Evolutionary conservation across 192 early-diverging fungal species (phyloP).

Genomic region (Piromyces finnis): DNA sequence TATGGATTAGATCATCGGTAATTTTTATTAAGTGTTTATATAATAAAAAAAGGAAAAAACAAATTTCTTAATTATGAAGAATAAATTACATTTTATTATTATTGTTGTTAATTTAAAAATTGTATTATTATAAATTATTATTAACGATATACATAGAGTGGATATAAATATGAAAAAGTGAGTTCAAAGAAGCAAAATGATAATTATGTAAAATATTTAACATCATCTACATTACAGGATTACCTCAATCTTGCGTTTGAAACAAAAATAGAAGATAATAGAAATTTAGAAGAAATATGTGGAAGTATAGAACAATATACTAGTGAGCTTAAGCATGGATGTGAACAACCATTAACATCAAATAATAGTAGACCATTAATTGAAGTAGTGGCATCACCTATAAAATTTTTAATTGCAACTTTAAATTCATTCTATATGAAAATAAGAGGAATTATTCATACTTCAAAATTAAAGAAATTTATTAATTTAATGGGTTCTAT

Average conservation of each 20-base stretch:
- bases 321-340: not conserved
- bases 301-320: not conserved
- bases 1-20: not conserved
- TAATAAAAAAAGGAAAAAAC: no score
- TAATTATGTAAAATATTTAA: not conserved
- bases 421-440: not conserved
- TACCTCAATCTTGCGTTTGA: not conserved
- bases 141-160: not conserved
- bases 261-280: not conserved
- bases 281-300: not conserved
- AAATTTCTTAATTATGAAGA: no score
- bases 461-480: not conserved
- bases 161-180: not conserved
- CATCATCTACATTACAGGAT: not conserved
- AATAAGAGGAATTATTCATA: not conserved
- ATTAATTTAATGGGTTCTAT: not conserved
- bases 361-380: not conserved
- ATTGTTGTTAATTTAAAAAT: no score
- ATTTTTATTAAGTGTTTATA: no score
- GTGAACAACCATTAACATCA: not conserved
- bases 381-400: not conserved
- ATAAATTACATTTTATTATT: no score
- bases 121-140: no score
- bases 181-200: not conserved
- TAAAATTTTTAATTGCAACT: not conserved